Evolutionary conservation across 306 rosid species (phyloP).

Genomic region (Cucurbita argyrosperma): DNA sequence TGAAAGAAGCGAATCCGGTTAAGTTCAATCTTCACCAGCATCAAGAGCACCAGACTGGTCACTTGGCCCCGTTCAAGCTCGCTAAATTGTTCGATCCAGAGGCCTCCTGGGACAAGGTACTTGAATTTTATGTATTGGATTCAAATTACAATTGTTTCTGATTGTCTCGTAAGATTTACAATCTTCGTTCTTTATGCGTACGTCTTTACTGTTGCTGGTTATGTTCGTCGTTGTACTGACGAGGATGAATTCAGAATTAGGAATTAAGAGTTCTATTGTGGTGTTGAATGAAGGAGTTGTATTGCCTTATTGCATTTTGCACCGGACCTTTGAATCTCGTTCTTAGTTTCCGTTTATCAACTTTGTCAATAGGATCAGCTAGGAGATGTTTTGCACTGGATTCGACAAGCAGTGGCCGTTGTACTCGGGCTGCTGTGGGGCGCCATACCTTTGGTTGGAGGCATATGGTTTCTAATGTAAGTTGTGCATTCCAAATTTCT

Average conservation of each 20-base stretch:
- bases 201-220: neutral
- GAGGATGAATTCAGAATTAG: neutral
- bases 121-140: neutral
- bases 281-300: neutral
- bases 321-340: neutral
- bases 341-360: neutral
- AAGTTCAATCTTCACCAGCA: constrained; percentile 27
- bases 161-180: neutral
- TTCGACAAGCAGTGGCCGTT: constrained; percentile 73
- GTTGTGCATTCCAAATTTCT: constrained; percentile 12
- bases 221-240: neutral
- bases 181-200: neutral
- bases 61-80: constrained; percentile 75
- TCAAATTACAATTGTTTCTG: neutral
- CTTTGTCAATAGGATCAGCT: constrained; percentile 56
- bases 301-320: neutral
- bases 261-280: neutral
- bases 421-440: constrained; percentile 78
- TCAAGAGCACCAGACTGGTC: constrained; percentile 72
- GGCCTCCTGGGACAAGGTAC: constrained; percentile 98
- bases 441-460: constrained; percentile 80
- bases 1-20: constrained; percentile 80
- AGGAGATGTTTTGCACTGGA: constrained; percentile 97
- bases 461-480: constrained; percentile 86
- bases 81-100: constrained; percentile 92